Base-by-base conservation (phyloP, 345 rosid genomes). In the Toxicodendron radicans region DNA sequence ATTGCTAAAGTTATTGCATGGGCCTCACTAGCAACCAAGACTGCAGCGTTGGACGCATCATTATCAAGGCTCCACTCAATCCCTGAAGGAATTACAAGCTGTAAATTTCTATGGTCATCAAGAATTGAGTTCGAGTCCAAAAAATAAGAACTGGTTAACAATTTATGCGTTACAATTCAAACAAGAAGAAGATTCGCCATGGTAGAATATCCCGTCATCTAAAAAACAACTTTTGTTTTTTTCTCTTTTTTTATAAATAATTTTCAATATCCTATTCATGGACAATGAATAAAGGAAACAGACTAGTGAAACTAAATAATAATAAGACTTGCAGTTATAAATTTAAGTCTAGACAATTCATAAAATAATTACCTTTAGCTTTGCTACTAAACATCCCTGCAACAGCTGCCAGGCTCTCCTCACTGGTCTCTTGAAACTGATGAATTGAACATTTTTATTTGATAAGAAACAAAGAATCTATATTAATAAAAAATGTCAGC, bases 341-440 rank as follows among this genome's bases (percentile, higher is more conserved):
- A n/a, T 72, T 67, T 51, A 58, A 53, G 57, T 52, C 35, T 17
- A 54, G 64, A 66, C 62, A 64, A 64, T 70, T 75, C 60, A 27
- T 30, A 66, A 38, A 83, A 7, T 73, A 63, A 65, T 75, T 80
- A 95, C 99, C 99, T 91, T 95, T 95, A 61, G 99, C 98, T 87
- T 95, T 95, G 92, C 99, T 95, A 81, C 91, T 95, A 84, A 95
- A 95, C 99, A 95, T 95, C 86, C 98, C 99, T 18, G 99, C 98
- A 81, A 95, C 97, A 81, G 99, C 98, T 46, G 89, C 87, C 78
- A 95, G 82, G 87, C 93, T 92, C 84, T 93, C 98, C 75, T 95
- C 99, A 81, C 97, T 89, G n/a, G 98, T 86, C 84, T 95, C 99
- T 80, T 88, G 96, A 78, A 81, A 85, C 99, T 95, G 82, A 48